Evolutionary conservation across 257 asterid species (phyloP).

Genomic region (Paulownia fortunei): DNA sequence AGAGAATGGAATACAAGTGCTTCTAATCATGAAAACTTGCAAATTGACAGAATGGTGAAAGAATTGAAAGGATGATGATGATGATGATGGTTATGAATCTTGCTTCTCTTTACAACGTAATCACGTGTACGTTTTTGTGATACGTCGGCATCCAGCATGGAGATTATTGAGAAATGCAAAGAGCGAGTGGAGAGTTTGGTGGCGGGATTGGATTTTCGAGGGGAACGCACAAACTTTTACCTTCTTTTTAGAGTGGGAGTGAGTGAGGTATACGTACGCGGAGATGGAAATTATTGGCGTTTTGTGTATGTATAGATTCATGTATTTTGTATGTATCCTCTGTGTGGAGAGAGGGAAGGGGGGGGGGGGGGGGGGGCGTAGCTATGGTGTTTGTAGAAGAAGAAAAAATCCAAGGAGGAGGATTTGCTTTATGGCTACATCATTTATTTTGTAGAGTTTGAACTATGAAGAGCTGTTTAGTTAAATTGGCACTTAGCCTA

Average conservation of each 20-base stretch:
- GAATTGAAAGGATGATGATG: neutral
- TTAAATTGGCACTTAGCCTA: neutral
- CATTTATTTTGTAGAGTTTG: neutral
- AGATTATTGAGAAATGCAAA: neutral
- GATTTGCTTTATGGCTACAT: too few species aligned
- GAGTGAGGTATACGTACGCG: conserved; percentile 2
- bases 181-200: conserved; percentile 14
- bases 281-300: conserved; percentile 10
- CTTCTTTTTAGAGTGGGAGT: conserved; percentile 17
- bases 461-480: neutral
- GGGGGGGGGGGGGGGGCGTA: neutral
- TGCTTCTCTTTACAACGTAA: conserved; percentile 16
- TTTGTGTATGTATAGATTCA: neutral
- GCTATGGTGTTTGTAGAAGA: too few species aligned
- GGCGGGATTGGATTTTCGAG: conserved; percentile 24
- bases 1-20: neutral
- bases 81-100: too few species aligned
- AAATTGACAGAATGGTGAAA: neutral
- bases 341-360: neutral
- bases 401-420: too few species aligned
- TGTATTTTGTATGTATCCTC: neutral
- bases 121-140: conserved; percentile 47
- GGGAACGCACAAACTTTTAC: conserved; percentile 16
- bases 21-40: conserved; percentile 4
- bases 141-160: neutral